Conservation (phyloP, 208 protist genomes). For the Trypanosoma mega region DNA sequence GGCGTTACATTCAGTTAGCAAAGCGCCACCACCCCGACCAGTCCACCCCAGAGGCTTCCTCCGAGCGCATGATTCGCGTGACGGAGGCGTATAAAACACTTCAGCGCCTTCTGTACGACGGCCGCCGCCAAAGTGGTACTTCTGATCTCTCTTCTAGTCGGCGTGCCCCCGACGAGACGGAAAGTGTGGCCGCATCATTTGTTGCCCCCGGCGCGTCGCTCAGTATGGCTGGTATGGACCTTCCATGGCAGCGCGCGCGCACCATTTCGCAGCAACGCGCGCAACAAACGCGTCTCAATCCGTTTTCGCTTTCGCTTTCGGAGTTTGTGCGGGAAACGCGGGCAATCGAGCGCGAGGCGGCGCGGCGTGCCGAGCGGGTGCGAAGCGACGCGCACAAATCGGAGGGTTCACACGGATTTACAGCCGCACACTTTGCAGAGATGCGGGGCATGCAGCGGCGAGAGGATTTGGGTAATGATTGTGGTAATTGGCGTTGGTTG, state of each 20-base stretch:
- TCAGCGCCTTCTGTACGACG: slow-evolving; percentile 49
- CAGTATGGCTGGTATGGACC: slow-evolving; percentile 49
- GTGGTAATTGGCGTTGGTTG: not conserved
- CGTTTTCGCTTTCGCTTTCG: slow-evolving; percentile 26
- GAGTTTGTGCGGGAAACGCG: slow-evolving; percentile 45
- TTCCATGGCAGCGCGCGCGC: slow-evolving; percentile 69
- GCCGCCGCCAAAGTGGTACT: not conserved
- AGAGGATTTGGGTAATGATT: slow-evolving; percentile 12
- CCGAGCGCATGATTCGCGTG: slow-evolving; percentile 52
- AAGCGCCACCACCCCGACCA: slow-evolving; percentile 79
- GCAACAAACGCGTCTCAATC: slow-evolving; percentile 29
- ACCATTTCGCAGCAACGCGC: slow-evolving; percentile 24
- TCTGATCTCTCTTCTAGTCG: too few relatives aligned
- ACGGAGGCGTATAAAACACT: slow-evolving; percentile 73
- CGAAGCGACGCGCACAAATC: slow-evolving; percentile 27
- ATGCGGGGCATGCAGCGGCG: slow-evolving; percentile 6
- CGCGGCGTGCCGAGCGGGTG: slow-evolving; percentile 30
- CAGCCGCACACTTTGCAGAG: slow-evolving; percentile 57
- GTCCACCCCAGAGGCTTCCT: slow-evolving; percentile 33
- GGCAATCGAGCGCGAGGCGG: slow-evolving; percentile 30
- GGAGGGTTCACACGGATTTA: slow-evolving; percentile 75
- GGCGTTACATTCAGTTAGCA: slow-evolving; percentile 62
- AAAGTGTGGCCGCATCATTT: slow-evolving; percentile 47
- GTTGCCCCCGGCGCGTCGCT: slow-evolving; percentile 53
- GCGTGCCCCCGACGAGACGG: slow-evolving; percentile 25